Percentiles rank a stretch among this genome's conserved stretches.
Evolutionary conservation across 2,329 filamentous ascomycete species (phyloP).

Genomic region (Parafenestella ontariensis): DNA sequence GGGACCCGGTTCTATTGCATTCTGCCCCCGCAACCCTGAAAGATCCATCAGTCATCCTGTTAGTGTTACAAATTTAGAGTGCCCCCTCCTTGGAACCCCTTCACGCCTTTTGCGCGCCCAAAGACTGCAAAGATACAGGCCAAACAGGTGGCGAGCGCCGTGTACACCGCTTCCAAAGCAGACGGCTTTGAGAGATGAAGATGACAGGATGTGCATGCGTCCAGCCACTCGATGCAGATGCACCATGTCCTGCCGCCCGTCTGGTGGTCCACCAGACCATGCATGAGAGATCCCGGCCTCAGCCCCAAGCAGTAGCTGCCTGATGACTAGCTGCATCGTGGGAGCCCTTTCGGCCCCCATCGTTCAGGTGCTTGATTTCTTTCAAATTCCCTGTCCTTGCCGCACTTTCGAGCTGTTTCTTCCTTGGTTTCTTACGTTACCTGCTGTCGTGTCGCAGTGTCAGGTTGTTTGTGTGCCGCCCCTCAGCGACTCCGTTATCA

Average conservation of each 20-base stretch:
- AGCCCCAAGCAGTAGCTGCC: constrained; percentile 33
- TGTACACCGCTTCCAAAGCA: constrained; percentile 7
- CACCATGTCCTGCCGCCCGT: constrained; percentile 6
- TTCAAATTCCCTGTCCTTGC: constrained; percentile 28
- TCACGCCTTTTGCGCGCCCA: constrained; percentile 2
- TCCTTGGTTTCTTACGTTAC: constrained; percentile 19
- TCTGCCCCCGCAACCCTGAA: background rate
- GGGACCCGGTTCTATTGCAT: background rate
- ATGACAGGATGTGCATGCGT: constrained; percentile 11
- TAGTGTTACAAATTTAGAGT: constrained; percentile 11
- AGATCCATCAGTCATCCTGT: background rate
- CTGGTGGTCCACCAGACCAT: constrained; percentile 29
- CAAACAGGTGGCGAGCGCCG: constrained; percentile 3
- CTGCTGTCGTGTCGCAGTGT: constrained; percentile 24
- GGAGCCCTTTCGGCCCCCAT: constrained; percentile 33
- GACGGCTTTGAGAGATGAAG: background rate
- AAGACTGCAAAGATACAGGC: constrained; percentile 1
- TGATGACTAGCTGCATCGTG: constrained; percentile 41
- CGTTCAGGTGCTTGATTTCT: constrained; percentile 17
- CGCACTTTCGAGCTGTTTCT: constrained; percentile 22
- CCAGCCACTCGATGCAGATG: constrained; percentile 10
- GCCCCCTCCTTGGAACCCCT: background rate
- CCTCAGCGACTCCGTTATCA: constrained; percentile 17
- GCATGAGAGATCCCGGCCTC: constrained; percentile 22
- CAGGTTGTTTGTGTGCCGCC: constrained; percentile 33